Conservation (phyloP, 495 filamentous ascomycete genomes). For the Pyronema domesticum region DNA sequence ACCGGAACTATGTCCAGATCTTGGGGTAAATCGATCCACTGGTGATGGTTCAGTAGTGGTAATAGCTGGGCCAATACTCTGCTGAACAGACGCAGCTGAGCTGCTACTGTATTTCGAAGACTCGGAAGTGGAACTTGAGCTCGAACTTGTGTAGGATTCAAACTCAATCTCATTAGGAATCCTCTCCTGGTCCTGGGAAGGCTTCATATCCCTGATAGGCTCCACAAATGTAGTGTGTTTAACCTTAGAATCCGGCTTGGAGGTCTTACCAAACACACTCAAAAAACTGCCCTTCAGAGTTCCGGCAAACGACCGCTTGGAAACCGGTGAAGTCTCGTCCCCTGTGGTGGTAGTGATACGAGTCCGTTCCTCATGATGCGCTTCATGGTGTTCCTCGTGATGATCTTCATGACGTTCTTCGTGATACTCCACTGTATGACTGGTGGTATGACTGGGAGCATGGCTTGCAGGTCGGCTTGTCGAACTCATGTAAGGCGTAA, state of each 20-base stretch:
- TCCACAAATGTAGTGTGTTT: background rate
- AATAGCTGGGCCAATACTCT: background rate
- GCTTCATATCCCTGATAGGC: background rate
- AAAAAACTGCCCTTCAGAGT: conserved; percentile 11
- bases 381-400: background rate
- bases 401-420: background rate
- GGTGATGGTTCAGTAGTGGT: background rate
- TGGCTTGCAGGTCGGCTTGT: background rate
- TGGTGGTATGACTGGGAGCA: background rate
- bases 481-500: no score
- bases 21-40: background rate
- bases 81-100: background rate
- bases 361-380: background rate
- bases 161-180: background rate
- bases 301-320: conserved; percentile 6
- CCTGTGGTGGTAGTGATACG: background rate
- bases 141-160: background rate
- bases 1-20: background rate
- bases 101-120: background rate
- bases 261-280: conserved; percentile 1
- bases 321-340: background rate
- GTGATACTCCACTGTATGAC: background rate
- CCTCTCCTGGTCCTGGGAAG: background rate
- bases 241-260: background rate
- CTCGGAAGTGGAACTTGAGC: background rate